Percentiles rank a stretch among this genome's conserved stretches.
phyloP scores from a whole-genome alignment of 1,284 basidiomycete genomes.

The Ceratobasidium sp. region DNA sequence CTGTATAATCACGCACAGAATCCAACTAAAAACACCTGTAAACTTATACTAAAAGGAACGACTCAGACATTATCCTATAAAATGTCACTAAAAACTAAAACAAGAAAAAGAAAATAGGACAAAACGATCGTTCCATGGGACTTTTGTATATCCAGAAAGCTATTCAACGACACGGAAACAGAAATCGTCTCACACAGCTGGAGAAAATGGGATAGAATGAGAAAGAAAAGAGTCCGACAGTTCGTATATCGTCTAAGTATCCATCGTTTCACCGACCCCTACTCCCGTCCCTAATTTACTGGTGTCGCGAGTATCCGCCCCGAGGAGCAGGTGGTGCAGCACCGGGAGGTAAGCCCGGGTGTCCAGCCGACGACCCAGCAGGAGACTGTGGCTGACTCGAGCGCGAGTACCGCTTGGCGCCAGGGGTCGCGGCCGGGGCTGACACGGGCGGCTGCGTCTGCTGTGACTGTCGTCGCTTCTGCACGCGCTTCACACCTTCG shows the following conservation, averaged over 20 bases:
- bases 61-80: slow-evolving; percentile 19
- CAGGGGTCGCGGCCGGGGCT: neutral
- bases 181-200: slow-evolving; percentile 7
- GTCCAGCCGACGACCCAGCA: slow-evolving; percentile 1
- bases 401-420: slow-evolving; percentile 22
- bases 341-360: slow-evolving; percentile 19
- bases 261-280: too few relatives aligned
- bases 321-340: slow-evolving; percentile 28
- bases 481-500: slow-evolving; percentile 33
- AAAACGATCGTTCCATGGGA: slow-evolving; percentile 5
- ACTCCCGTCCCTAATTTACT: slow-evolving; percentile 14
- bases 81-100: slow-evolving; percentile 20
- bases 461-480: slow-evolving; percentile 37
- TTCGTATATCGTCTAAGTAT: slow-evolving; percentile 20
- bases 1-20: slow-evolving; percentile 18
- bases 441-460: slow-evolving; percentile 1
- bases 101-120: slow-evolving; percentile 12
- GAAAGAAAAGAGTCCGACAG: neutral
- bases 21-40: neutral
- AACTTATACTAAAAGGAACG: slow-evolving; percentile 10
- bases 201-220: neutral
- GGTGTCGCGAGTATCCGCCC: slow-evolving; percentile 15
- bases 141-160: slow-evolving; percentile 10
- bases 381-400: slow-evolving; percentile 6
- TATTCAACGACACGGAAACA: slow-evolving; percentile 8